Evolutionary conservation across 768 basidiomycete species (phyloP).

Genomic region (Lactarius vividus): DNA sequence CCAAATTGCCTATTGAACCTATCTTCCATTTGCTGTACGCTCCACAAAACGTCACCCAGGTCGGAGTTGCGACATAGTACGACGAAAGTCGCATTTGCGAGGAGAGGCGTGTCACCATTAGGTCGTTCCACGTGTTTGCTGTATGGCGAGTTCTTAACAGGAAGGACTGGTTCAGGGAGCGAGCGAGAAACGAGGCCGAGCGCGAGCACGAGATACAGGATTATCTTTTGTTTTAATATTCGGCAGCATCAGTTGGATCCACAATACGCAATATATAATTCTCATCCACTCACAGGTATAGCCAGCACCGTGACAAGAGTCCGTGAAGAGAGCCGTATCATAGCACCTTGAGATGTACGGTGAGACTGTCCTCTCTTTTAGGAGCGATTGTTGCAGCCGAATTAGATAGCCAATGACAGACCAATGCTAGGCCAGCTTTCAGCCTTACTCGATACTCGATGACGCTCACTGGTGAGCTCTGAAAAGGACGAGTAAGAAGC

Average conservation of each 20-base stretch:
- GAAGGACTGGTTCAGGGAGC: neutral
- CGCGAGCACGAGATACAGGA: neutral
- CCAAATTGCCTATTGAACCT: conserved; percentile 76
- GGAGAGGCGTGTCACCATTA: neutral
- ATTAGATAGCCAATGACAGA: neutral
- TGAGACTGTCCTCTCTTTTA: neutral
- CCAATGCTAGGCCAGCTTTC: neutral
- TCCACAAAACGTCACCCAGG: conserved; percentile 52
- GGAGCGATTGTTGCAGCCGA: neutral
- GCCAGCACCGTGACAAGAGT: neutral
- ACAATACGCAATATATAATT: too few species aligned
- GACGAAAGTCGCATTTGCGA: conserved; percentile 36
- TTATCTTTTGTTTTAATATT: neutral
- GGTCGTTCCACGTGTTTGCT: neutral
- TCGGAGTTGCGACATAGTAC: conserved; percentile 68
- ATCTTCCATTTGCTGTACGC: conserved; percentile 79
- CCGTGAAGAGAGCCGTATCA: neutral
- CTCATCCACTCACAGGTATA: neutral
- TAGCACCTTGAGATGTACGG: neutral
- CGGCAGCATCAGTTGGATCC: neutral
- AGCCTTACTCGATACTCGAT: neutral
- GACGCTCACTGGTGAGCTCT: neutral
- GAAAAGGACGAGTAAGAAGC: neutral
- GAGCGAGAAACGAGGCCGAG: neutral
- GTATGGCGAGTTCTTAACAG: neutral